Evolutionary conservation across 306 rosid genomes (phyloP).

Genomic region (Medicago arabica): DNA sequence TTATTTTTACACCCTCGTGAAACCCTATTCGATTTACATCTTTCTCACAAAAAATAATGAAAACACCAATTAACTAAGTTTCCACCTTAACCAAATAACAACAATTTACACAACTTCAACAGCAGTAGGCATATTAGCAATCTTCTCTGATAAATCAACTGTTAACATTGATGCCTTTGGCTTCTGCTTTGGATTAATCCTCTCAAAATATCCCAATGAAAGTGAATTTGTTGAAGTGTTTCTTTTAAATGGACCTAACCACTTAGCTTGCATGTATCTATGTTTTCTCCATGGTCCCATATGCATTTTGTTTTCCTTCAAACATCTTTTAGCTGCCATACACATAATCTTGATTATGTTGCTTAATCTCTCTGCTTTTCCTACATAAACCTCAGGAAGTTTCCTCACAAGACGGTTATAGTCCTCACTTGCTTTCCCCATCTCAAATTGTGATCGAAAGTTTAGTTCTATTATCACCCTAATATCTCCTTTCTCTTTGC

Average conservation of each 20-base stretch:
- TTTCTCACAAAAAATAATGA: neutral
- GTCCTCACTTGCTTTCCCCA: conserved; percentile 64
- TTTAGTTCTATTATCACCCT: conserved; percentile 78
- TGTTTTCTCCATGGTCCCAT: conserved; percentile 92
- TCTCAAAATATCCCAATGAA: conserved; percentile 39
- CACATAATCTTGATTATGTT: conserved; percentile 66
- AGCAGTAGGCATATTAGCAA: conserved; percentile 55
- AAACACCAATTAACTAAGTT: too few species aligned
- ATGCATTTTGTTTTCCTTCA: conserved; percentile 79
- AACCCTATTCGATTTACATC: neutral
- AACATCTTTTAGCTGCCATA: conserved; percentile 72
- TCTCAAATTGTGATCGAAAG: conserved; percentile 77
- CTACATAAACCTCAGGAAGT: conserved; percentile 82
- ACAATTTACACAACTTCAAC: conserved; percentile 56
- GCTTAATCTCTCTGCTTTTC: conserved; percentile 72
- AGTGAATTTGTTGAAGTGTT: conserved; percentile 48
- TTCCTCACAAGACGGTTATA: conserved; percentile 59
- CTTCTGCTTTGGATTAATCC: conserved; percentile 48
- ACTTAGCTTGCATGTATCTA: conserved; percentile 74
- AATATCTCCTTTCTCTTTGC: conserved; percentile 56
- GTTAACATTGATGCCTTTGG: conserved; percentile 76
- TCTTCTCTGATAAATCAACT: conserved; percentile 64
- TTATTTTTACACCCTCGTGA: neutral
- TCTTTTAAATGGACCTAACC: conserved; percentile 74
- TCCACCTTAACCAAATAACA: too few species aligned